Percentiles rank a stretch among this genome's conserved stretches.
These are phyloP conservation scores for Hyphodiscus sp. DNA, from an alignment of 2,329 filamentous ascomycete genomes.

Conservation along the genomic window DNA sequence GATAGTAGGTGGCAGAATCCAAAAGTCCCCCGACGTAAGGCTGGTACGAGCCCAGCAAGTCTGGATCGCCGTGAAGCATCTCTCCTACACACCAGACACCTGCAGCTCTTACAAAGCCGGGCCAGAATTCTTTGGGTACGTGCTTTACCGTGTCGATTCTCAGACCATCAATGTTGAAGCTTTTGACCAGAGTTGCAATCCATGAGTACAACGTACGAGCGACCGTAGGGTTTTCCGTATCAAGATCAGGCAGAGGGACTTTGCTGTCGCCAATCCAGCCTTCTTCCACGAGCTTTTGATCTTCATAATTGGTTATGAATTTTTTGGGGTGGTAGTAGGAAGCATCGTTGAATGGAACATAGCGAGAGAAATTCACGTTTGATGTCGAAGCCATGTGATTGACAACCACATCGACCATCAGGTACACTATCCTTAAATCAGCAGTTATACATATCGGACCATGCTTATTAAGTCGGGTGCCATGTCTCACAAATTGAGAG, in stretches of 20 bases:
- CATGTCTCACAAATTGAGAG: no score
- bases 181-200: slow-evolving; percentile 31
- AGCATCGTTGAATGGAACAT: not conserved
- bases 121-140: slow-evolving; percentile 45
- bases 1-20: slow-evolving; percentile 45
- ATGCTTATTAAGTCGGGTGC: no score
- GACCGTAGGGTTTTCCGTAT: slow-evolving; percentile 28
- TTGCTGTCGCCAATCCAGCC: slow-evolving; percentile 3
- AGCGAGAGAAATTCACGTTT: not conserved
- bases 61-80: slow-evolving; percentile 43
- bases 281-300: not conserved
- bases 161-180: slow-evolving; percentile 41
- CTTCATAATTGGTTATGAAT: not conserved
- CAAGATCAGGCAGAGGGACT: slow-evolving; percentile 1
- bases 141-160: slow-evolving; percentile 43
- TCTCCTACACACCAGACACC: slow-evolving; percentile 56
- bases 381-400: not conserved
- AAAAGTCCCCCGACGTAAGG: slow-evolving; percentile 47
- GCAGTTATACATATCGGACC: no score
- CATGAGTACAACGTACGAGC: slow-evolving; percentile 33
- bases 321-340: not conserved
- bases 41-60: slow-evolving; percentile 36
- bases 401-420: not conserved
- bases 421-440: not conserved
- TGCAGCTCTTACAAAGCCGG: slow-evolving; percentile 43